Evolutionary conservation across 1,284 basidiomycete genomes (phyloP).

Genomic region (Trichosporon coremiiforme): DNA sequence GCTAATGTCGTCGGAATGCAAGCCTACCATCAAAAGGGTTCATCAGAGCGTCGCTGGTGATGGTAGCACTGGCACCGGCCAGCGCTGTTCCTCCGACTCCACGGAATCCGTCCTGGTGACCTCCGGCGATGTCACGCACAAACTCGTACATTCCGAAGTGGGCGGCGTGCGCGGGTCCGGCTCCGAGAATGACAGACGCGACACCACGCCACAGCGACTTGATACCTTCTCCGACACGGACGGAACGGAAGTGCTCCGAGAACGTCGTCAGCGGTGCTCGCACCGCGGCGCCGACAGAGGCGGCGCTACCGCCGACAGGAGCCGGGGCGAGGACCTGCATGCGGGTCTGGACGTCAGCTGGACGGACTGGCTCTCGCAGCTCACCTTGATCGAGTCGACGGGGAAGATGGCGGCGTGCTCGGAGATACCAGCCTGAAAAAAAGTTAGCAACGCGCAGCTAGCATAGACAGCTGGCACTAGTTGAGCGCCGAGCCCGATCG

Average conservation of each 20-base stretch:
- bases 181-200: slow-evolving; percentile 93
- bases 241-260: slow-evolving; percentile 50
- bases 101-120: slow-evolving; percentile 57
- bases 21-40: slow-evolving; percentile 95
- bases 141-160: slow-evolving; percentile 97
- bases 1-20: neutral
- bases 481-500: neutral
- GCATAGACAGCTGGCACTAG: neutral
- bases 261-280: slow-evolving; percentile 47
- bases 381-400: slow-evolving; percentile 94
- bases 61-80: slow-evolving; percentile 92
- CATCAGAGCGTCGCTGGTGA: slow-evolving; percentile 96
- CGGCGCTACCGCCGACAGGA: slow-evolving; percentile 68
- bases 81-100: slow-evolving; percentile 65
- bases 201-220: slow-evolving; percentile 94
- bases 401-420: slow-evolving; percentile 99
- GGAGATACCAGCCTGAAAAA: slow-evolving; percentile 85
- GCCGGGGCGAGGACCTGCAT: slow-evolving; percentile 84
- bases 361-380: slow-evolving; percentile 36
- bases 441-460: slow-evolving; percentile 13
- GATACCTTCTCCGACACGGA: slow-evolving; percentile 90
- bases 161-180: slow-evolving; percentile 96
- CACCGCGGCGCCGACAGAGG: slow-evolving; percentile 43
- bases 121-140: slow-evolving; percentile 89
- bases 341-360: slow-evolving; percentile 70